Conservation (phyloP, 163 green algal genomes). For the Scenedesmus sp. region DNA sequence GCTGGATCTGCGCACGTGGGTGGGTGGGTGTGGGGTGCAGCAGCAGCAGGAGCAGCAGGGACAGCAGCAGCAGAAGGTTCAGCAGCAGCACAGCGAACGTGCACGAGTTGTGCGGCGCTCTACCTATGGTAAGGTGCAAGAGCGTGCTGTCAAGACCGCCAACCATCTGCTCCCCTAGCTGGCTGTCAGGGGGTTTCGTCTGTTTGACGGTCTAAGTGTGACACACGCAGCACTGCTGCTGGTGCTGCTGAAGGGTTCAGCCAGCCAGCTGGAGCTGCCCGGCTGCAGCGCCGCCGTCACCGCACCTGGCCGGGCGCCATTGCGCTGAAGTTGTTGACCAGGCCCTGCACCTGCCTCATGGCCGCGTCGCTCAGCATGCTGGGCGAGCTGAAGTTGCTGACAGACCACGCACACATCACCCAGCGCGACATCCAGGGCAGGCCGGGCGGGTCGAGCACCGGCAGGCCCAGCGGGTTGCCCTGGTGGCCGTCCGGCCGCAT, state of each 20-base stretch:
- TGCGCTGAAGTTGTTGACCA: constrained; percentile 14
- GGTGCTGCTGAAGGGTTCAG: no score
- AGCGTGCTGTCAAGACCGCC: no score
- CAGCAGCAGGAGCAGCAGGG: no score
- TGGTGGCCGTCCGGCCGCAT: constrained; percentile 11
- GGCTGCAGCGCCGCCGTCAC: neutral
- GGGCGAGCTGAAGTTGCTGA: constrained; percentile 28
- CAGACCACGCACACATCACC: constrained; percentile 40
- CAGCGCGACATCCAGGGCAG: constrained; percentile 10
- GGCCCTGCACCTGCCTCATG: neutral
- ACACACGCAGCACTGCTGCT: no score
- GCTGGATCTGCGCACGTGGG: neutral
- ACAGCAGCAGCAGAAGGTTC: neutral
- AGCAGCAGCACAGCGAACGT: no score
- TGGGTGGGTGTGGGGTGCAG: neutral
- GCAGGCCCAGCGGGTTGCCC: constrained; percentile 11
- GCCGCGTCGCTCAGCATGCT: neutral
- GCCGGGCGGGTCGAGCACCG: neutral
- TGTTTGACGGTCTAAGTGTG: no score
- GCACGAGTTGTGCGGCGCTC: no score
- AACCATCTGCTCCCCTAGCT: no score
- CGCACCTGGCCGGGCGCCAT: constrained; percentile 44
- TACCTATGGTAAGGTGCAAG: no score
- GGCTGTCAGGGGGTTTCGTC: no score
- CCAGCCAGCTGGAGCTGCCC: no score